Base-by-base conservation (phyloP, 352 stramenopile genomes). In the Phytophthora cactorum region DNA sequence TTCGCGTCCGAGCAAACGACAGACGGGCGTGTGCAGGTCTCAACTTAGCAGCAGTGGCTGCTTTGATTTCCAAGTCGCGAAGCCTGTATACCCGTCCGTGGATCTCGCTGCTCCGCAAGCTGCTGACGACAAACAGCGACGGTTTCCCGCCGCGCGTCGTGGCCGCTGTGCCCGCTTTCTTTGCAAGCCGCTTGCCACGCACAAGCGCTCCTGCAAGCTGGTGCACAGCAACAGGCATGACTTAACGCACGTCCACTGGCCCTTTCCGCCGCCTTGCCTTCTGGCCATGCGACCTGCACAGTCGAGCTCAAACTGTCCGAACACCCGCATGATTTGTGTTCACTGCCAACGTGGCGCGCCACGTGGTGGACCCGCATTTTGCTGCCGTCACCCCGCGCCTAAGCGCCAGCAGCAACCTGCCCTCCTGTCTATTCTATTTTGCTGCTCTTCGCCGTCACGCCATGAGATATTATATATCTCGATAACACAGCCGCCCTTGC, bases 1-100 rank as follows among this genome's bases (percentile, higher is more conserved):
- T 77, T 77, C 70, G 65, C 70, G 68, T 55, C 57, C 58, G 43
- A 73, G 54, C 55, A 70, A 53, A 67, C 61, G 55, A 74, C 61
- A 60, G 65, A 70, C 47, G 36, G 52, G 59, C 54, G 64, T 12
- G 31, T 8, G 45, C 34, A 1, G 34, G 36, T 43, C 36, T 43
- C 36, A 43, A 43, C 36, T 43, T 43, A 43, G 10, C 12, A 43
- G 2, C 36, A 5, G 11, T 12, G 10, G 10, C 12, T 3, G 4
- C 36, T 52, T 34, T 25, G 9, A 52, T 39, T 9, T 39, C 28
- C 45, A 72, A 49, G 41, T 60, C 27, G 12, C 39, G 15, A 52
- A 52, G 45, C 29, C 15, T 44, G 12, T 27, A 54, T 44, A 57
- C 55, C 54, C 58, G 52, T 66, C 54, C 31, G 47, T 52, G 51